These are phyloP conservation scores for Penicillium sp. DNA, from an alignment of 2,329 filamentous ascomycete genomes.

Conservation along the genomic window DNA sequence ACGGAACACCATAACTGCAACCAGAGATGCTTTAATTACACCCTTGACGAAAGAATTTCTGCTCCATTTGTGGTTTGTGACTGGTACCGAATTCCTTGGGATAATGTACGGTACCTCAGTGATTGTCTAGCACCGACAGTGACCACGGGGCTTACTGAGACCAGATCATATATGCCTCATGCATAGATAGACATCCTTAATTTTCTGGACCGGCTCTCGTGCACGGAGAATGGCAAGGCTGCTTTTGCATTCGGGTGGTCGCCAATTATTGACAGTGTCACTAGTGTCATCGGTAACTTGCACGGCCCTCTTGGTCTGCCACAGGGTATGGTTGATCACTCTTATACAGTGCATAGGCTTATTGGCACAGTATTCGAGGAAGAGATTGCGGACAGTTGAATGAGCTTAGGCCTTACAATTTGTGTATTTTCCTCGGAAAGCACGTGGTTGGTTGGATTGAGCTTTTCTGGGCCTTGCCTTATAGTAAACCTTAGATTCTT, in stretches of 20 bases:
- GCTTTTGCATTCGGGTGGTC: conserved; percentile 13
- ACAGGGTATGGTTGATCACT: conserved; percentile 13
- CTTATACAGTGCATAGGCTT: background rate
- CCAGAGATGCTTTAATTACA: background rate
- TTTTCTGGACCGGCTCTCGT: conserved; percentile 1
- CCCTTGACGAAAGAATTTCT: background rate
- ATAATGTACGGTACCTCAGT: background rate
- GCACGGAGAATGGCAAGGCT: conserved; percentile 12
- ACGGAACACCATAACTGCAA: background rate
- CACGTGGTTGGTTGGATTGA: background rate
- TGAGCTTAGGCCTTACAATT: background rate
- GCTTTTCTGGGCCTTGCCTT: background rate
- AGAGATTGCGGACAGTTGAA: background rate
- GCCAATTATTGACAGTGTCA: conserved; percentile 8
- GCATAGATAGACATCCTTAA: background rate
- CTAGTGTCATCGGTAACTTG: conserved; percentile 17
- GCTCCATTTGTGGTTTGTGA: background rate
- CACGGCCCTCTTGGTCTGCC: conserved; percentile 16
- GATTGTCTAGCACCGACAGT: background rate
- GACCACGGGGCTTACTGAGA: background rate
- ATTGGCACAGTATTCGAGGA: background rate
- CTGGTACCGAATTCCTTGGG: background rate
- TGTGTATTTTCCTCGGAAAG: too few species aligned
- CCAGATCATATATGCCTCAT: background rate
- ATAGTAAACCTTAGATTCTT: background rate